Evolutionary conservation across 768 basidiomycete genomes (phyloP), one percentile per base, ranked within the genome.

Genomic region (Trametes cinnabarina): DNA sequence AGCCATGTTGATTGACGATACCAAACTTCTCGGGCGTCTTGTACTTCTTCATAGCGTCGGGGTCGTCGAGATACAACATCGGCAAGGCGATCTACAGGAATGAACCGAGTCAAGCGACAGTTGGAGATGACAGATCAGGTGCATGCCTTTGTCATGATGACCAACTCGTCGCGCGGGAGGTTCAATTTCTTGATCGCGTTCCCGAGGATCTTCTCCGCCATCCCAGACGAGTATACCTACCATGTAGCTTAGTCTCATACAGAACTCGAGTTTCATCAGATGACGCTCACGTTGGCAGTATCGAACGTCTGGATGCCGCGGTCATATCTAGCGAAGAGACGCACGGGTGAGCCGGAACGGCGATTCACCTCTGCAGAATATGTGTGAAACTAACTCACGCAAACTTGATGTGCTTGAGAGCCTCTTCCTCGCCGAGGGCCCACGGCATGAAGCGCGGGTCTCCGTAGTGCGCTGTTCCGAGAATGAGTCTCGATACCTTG

Each of bases 151-250:
- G 80, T 80, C 63, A 81, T 68, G 39, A 82, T 72, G 15, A 82
- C 80, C 23, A 81, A 65, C 59, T 75, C 72, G 15, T 78, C 77
- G 15, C 81, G 72, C 3, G 79, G 79, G 9, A 79, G 68, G 19
- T 76, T 58, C 50, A 74, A 67, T 59, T 74, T 58, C 58, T 76
- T 78, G 65, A 82, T 72, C 3, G 76, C 76, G 50, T 77, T 75
- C 17, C 79, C 78, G 22, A 79, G 68, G 59, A 80, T 72, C 28
- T 66, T 51, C 61, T 81, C 79, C 0, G 74, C 75, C 10, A 68
- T 40, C 4, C 77, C 76, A 41, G 72, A 67, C 8, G 69, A 71
- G 58, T 77, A 77, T 5, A 69, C 52, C 68, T 71, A 37, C 9
- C 15, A 17, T 3, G 3, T n/a, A 9, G 12, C 35, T 3, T 35